Percentiles rank a stretch among this genome's conserved stretches.
phyloP scores from a whole-genome alignment of 805 yeast genomes.

The Cyberlindnera xishuangbannaensis region DNA sequence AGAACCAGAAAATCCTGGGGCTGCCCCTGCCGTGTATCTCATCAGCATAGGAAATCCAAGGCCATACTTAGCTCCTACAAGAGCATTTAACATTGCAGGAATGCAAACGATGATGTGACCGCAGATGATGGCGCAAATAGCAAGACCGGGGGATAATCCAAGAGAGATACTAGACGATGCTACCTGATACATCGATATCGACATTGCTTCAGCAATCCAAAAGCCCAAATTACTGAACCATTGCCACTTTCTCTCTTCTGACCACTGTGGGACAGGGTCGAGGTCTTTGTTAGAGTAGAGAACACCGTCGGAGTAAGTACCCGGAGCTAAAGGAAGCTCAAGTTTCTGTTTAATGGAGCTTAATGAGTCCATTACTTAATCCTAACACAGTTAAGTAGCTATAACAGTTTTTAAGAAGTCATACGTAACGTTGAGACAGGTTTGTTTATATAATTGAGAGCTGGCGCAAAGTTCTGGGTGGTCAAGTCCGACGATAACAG shows the following conservation, averaged over 20 bases:
- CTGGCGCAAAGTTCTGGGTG: no score
- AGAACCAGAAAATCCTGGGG: slow-evolving; percentile 29
- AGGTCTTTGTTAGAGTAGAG: slow-evolving; percentile 57
- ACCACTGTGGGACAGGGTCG: slow-evolving; percentile 55
- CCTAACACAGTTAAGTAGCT: no score
- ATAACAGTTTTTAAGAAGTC: no score
- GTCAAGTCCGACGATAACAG: no score
- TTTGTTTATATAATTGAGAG: no score
- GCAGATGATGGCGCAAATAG: slow-evolving; percentile 22
- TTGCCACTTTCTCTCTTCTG: slow-evolving; percentile 65
- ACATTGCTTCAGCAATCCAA: slow-evolving; percentile 79
- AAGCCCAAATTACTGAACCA: slow-evolving; percentile 38
- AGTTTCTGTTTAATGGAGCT: slow-evolving; percentile 5
- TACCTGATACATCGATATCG: slow-evolving; percentile 74
- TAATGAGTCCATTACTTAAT: slow-evolving; percentile 7
- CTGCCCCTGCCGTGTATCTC: slow-evolving; percentile 31
- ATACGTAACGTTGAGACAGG: no score
- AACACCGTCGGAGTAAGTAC: slow-evolving; percentile 20
- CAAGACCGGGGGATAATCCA: slow-evolving; percentile 57
- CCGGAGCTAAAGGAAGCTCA: slow-evolving; percentile 17
- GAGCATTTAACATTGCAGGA: slow-evolving; percentile 20
- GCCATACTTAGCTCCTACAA: slow-evolving; percentile 29
- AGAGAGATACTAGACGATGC: slow-evolving; percentile 65
- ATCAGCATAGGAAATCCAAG: slow-evolving; percentile 31
- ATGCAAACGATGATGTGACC: slow-evolving; percentile 26